Percentiles rank a stretch among this genome's conserved stretches.
These are phyloP conservation scores for Smallanthus sonchifolius DNA, from an alignment of 129 eudicot genomes.

Conservation along the genomic window DNA sequence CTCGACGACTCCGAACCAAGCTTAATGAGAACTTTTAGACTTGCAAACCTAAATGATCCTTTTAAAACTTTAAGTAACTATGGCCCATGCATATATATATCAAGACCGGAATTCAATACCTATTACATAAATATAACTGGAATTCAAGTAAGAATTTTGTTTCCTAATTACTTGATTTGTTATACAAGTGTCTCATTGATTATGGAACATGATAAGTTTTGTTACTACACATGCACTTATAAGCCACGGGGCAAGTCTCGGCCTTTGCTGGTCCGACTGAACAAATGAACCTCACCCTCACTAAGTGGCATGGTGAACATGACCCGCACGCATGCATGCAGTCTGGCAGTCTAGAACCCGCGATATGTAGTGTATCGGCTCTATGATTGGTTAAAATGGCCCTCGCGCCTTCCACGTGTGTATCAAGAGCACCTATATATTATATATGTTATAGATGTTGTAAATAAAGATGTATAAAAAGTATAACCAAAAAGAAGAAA, in stretches of 20 bases:
- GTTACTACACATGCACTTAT: constrained; percentile 79
- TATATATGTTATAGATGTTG: neutral
- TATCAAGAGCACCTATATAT: constrained; percentile 8
- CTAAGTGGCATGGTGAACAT: constrained; percentile 84
- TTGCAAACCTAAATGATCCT: no score
- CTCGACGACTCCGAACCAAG: no score
- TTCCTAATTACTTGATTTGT: neutral
- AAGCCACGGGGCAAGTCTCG: constrained; percentile 42
- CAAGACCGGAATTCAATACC: no score
- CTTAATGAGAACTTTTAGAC: no score
- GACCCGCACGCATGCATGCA: constrained; percentile 93
- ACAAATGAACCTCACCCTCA: constrained; percentile 80
- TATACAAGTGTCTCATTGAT: neutral
- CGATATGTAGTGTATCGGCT: constrained; percentile 48
- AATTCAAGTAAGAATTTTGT: no score
- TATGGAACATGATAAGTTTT: constrained; percentile 70
- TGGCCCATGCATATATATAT: no score
- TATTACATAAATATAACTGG: no score
- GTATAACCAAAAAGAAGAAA: neutral
- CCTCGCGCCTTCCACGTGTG: neutral
- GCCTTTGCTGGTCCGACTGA: constrained; percentile 26
- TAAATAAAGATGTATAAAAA: neutral
- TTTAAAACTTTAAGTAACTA: no score
- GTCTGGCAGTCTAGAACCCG: constrained; percentile 84
- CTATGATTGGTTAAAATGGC: neutral